These are phyloP conservation scores for Solanum medicagineum DNA, from an alignment of 257 asterid species.

Conservation along the genomic window DNA sequence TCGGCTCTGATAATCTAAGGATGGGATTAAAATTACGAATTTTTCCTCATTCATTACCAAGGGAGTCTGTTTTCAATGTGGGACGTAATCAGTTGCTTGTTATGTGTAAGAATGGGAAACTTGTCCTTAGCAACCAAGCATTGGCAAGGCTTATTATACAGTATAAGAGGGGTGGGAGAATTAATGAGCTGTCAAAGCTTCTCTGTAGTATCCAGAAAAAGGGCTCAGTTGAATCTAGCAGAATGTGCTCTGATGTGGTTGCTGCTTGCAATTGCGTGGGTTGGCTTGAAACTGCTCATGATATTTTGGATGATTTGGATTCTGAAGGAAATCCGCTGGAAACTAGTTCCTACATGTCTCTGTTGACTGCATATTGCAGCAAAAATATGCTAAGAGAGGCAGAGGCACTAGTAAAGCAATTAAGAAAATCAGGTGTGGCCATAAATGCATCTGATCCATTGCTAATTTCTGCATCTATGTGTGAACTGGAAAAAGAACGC, in stretches of 20 bases:
- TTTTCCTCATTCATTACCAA: slow-evolving; percentile 33
- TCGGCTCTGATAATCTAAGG: slow-evolving; percentile 57
- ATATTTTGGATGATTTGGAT: slow-evolving; percentile 73
- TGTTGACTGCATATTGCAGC: slow-evolving; percentile 41
- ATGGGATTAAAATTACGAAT: slow-evolving; percentile 48
- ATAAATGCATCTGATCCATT: background rate
- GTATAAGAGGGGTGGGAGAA: slow-evolving; percentile 43
- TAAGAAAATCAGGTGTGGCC: slow-evolving; percentile 11
- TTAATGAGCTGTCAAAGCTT: slow-evolving; percentile 48
- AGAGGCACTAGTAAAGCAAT: slow-evolving; percentile 39
- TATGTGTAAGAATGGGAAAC: slow-evolving; percentile 35
- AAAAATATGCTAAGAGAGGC: slow-evolving; percentile 54
- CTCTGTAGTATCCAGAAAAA: slow-evolving; percentile 34
- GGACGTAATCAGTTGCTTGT: slow-evolving; percentile 32
- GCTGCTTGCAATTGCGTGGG: slow-evolving; percentile 57
- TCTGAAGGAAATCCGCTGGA: slow-evolving; percentile 21
- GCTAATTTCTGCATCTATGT: background rate
- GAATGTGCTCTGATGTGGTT: slow-evolving; percentile 37
- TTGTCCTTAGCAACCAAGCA: slow-evolving; percentile 50
- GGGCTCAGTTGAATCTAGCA: slow-evolving; percentile 10
- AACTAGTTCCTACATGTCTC: slow-evolving; percentile 30
- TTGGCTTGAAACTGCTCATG: slow-evolving; percentile 92
- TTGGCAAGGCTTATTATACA: slow-evolving; percentile 43
- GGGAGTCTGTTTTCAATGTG: slow-evolving; percentile 35
- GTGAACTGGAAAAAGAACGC: slow-evolving; percentile 11